These are phyloP conservation scores for Solanum chmielewskii DNA, from an alignment of 257 asterid genomes.

Conservation along the genomic window DNA sequence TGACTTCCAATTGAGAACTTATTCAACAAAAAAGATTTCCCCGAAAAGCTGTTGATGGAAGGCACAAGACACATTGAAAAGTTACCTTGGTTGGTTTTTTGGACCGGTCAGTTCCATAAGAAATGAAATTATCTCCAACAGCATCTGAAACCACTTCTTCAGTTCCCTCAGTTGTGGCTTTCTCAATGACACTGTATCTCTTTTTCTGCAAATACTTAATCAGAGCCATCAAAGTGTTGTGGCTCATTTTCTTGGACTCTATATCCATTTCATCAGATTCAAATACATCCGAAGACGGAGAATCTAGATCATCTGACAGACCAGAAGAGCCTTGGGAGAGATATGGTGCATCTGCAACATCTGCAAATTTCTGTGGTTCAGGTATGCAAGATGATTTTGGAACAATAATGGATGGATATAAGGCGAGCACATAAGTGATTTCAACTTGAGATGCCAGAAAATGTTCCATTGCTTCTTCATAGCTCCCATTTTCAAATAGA, in stretches of 20 bases:
- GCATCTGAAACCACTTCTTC: slow-evolving; percentile 98
- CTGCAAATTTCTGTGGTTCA: slow-evolving; percentile 70
- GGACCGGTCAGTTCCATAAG: slow-evolving; percentile 53
- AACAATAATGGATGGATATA: slow-evolving; percentile 73
- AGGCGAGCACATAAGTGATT: slow-evolving; percentile 68
- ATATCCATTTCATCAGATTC: slow-evolving; percentile 71
- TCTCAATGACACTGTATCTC: slow-evolving; percentile 67
- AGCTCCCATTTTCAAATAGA: slow-evolving; percentile 84
- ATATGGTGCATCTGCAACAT: slow-evolving; percentile 43
- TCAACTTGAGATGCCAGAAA: slow-evolving; percentile 94
- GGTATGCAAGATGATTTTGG: slow-evolving; percentile 78
- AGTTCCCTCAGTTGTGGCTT: slow-evolving; percentile 96
- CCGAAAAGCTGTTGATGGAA: not conserved
- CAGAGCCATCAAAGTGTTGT: slow-evolving; percentile 94
- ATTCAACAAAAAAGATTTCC: not conserved
- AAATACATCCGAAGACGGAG: slow-evolving; percentile 29
- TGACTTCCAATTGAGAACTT: not conserved
- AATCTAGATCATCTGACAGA: slow-evolving; percentile 78
- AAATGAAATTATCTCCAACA: slow-evolving; percentile 60
- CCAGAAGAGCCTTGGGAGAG: slow-evolving; percentile 87
- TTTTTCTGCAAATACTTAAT: slow-evolving; percentile 86
- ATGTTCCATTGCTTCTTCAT: slow-evolving; percentile 97
- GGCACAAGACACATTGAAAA: slow-evolving; percentile 1
- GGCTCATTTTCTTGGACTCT: slow-evolving; percentile 86
- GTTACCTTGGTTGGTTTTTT: slow-evolving; percentile 63